Evolutionary conservation across 179 eudicot genomes (phyloP).

Genomic region (Carnegiea gigantea): DNA sequence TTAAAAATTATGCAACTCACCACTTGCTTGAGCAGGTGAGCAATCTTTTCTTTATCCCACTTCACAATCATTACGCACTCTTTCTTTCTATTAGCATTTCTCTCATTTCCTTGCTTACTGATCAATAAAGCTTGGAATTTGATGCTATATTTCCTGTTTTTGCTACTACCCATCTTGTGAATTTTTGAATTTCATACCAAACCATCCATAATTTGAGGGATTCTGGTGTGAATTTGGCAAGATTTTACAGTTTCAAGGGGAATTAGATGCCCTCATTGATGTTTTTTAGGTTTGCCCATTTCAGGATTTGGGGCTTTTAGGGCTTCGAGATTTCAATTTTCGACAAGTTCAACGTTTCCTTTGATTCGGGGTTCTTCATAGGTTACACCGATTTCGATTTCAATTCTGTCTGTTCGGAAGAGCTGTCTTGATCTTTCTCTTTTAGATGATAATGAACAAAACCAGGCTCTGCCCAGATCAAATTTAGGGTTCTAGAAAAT

Average conservation of each 20-base stretch:
- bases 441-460: slow-evolving; percentile 13
- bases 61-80: slow-evolving; percentile 22
- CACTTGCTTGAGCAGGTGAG: slow-evolving; percentile 59
- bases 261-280: slow-evolving; percentile 47
- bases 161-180: slow-evolving; percentile 45
- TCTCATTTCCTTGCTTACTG: background rate
- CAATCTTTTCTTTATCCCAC: slow-evolving; percentile 29
- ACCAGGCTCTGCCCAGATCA: slow-evolving; percentile 17
- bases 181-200: slow-evolving; percentile 18
- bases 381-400: slow-evolving; percentile 20
- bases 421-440: slow-evolving; percentile 17
- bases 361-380: background rate
- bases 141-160: slow-evolving; percentile 41
- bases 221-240: slow-evolving; percentile 16
- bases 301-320: slow-evolving; percentile 24
- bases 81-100: background rate
- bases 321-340: slow-evolving; percentile 21
- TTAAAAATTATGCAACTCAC: slow-evolving; percentile 47
- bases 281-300: slow-evolving; percentile 34
- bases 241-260: slow-evolving; percentile 23
- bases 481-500: slow-evolving; percentile 22
- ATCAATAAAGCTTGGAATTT: slow-evolving; percentile 37
- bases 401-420: slow-evolving; percentile 1
- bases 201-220: slow-evolving; percentile 23
- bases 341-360: slow-evolving; percentile 20